phyloP scores from a whole-genome alignment of 805 yeast species.

The Grigorovia humatica region DNA sequence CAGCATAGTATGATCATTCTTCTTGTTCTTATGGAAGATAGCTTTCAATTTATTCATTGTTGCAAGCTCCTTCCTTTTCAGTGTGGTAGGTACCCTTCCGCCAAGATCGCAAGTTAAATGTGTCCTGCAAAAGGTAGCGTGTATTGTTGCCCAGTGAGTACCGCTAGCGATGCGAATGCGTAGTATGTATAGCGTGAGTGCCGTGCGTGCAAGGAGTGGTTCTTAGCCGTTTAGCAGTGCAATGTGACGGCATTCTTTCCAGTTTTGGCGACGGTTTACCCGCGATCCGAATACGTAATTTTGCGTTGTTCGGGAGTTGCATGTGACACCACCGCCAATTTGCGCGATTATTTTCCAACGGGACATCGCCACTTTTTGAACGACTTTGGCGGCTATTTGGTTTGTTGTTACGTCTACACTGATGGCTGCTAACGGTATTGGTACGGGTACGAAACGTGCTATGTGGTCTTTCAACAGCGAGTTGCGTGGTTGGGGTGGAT shows the following conservation, averaged over 20 bases:
- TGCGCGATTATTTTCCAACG: no score
- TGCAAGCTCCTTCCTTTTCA: neutral
- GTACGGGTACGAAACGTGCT: neutral
- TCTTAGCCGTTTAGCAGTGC: neutral
- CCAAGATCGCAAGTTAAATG: no score
- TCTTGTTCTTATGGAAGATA: slow-evolving; percentile 6
- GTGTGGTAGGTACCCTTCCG: neutral
- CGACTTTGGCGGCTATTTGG: no score
- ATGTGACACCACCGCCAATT: neutral
- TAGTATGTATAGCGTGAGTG: no score
- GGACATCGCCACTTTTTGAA: no score
- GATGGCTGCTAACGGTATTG: no score
- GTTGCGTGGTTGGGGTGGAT: neutral
- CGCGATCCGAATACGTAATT: neutral
- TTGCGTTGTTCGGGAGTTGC: neutral
- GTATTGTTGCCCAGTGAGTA: no score
- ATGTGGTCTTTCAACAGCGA: neutral
- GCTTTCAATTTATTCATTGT: slow-evolving; percentile 10
- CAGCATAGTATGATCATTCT: neutral
- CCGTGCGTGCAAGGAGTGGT: neutral
- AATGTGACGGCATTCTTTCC: neutral
- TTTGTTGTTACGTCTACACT: no score
- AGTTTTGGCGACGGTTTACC: neutral
- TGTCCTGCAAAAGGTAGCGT: no score
- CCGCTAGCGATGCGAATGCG: no score